These are phyloP conservation scores for Fusarium transvaalense DNA, from an alignment of 2,329 filamentous ascomycete species.

Conservation along the genomic window DNA sequence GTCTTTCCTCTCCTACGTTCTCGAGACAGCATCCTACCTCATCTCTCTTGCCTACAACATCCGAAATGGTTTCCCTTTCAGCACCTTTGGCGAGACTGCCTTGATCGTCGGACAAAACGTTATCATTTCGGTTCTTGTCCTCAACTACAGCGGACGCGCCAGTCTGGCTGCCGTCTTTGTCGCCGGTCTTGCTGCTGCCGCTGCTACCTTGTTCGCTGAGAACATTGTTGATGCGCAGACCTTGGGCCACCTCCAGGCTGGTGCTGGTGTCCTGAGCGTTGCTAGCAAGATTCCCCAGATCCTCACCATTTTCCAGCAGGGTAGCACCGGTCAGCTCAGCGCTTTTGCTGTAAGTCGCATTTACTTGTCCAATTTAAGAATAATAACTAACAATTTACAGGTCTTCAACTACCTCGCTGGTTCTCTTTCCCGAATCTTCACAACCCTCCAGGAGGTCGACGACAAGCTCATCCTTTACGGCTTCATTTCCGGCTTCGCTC, in stretches of 20 bases:
- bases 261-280: constrained; percentile 84
- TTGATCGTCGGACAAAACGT: constrained; percentile 94
- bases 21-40: constrained; percentile 89
- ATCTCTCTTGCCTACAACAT: constrained; percentile 94
- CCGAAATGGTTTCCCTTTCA: constrained; percentile 92
- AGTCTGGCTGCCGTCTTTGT: constrained; percentile 81
- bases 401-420: constrained; percentile 98
- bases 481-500: constrained; percentile 89
- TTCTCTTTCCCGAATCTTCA: constrained; percentile 95
- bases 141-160: constrained; percentile 81
- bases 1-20: constrained; percentile 89
- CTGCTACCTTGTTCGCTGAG: constrained; percentile 77
- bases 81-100: constrained; percentile 94
- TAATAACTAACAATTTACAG: constrained; percentile 59
- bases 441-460: constrained; percentile 95
- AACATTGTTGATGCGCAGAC: constrained; percentile 73
- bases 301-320: constrained; percentile 83
- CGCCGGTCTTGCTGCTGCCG: constrained; percentile 76
- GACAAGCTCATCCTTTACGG: constrained; percentile 97
- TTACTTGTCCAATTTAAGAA: rapidly evolving
- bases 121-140: constrained; percentile 85
- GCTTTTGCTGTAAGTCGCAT: constrained; percentile 84
- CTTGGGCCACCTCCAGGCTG: constrained; percentile 83
- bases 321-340: constrained; percentile 93
- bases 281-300: constrained; percentile 97